phyloP scores from a whole-genome alignment of 345 rosid genomes.

The Laguncularia racemosa region DNA sequence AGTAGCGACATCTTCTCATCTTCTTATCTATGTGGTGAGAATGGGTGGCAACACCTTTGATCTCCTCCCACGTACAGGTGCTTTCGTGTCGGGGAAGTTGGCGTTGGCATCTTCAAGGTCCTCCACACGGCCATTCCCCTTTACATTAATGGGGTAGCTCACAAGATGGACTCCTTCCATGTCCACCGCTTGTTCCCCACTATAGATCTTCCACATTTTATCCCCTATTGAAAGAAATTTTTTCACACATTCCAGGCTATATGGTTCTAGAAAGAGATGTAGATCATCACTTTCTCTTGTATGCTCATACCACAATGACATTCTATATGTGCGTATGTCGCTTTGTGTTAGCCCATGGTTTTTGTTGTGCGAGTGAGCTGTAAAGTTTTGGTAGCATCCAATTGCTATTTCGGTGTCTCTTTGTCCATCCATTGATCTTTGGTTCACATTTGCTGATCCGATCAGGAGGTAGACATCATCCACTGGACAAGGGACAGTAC shows the following conservation, averaged over 20 bases:
- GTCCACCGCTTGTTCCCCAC: conserved; percentile 53
- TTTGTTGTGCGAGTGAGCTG: neutral
- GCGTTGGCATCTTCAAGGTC: conserved; percentile 35
- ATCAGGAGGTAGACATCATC: conserved; percentile 61
- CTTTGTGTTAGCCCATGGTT: neutral
- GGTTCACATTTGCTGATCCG: conserved; percentile 83
- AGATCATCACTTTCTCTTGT: conserved; percentile 28
- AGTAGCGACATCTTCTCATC: neutral
- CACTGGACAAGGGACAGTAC: conserved; percentile 27
- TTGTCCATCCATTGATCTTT: conserved; percentile 83
- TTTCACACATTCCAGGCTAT: conserved; percentile 49
- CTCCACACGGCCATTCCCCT: conserved; percentile 42
- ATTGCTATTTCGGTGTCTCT: conserved; percentile 88
- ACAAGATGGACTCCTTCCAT: conserved; percentile 75
- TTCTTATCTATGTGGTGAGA: conserved; percentile 42
- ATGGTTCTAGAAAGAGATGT: conserved; percentile 36
- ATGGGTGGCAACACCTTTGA: conserved; percentile 60
- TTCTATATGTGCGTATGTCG: conserved; percentile 44
- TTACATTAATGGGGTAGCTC: conserved; percentile 50
- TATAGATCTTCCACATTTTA: conserved; percentile 66
- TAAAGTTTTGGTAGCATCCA: conserved; percentile 51
- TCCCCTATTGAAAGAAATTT: conserved; percentile 46
- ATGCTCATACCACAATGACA: conserved; percentile 78
- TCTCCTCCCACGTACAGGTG: conserved; percentile 63
- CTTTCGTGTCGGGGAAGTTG: conserved; percentile 70